Evolutionary conservation across 208 protist genomes (phyloP).

Genomic region (Wallacemonas sp.): DNA sequence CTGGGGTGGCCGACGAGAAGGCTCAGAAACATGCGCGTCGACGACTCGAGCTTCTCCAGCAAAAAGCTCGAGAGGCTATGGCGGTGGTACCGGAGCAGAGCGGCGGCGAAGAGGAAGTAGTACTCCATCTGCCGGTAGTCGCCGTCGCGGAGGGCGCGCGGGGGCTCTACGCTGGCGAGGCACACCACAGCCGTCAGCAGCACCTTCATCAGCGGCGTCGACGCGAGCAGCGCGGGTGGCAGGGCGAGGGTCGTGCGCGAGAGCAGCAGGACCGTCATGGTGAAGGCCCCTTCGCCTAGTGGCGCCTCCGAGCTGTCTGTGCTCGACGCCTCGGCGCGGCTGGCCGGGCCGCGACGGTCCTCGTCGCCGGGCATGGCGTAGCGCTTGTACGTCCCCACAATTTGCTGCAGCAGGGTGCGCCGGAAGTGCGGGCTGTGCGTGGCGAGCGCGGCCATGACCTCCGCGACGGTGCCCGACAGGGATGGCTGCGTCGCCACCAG

Average conservation of each 20-base stretch:
- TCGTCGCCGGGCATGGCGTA: slow-evolving; percentile 2
- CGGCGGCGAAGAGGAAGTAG: slow-evolving; percentile 55
- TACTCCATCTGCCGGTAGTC: slow-evolving; percentile 58
- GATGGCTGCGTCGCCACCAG: slow-evolving; percentile 38
- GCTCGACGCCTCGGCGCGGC: not conserved
- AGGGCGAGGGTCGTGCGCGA: slow-evolving; percentile 1
- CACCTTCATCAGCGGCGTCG: slow-evolving; percentile 24
- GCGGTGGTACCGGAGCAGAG: slow-evolving; percentile 52
- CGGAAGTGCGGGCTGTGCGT: slow-evolving; percentile 19
- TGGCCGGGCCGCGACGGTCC: too few relatives aligned
- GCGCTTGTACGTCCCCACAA: slow-evolving; percentile 15
- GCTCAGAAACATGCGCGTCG: slow-evolving; percentile 37
- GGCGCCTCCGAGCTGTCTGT: not conserved
- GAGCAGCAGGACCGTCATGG: slow-evolving; percentile 11
- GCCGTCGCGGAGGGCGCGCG: slow-evolving; percentile 27
- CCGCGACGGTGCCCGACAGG: slow-evolving; percentile 26
- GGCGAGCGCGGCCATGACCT: slow-evolving; percentile 36
- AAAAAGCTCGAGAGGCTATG: slow-evolving; percentile 37
- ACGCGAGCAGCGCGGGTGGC: slow-evolving; percentile 5
- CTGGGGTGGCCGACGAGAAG: slow-evolving; percentile 52
- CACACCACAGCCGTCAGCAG: slow-evolving; percentile 25
- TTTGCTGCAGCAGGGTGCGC: slow-evolving; percentile 9
- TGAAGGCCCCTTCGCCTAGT: slow-evolving; percentile 5
- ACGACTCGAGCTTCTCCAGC: slow-evolving; percentile 31
- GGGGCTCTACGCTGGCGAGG: slow-evolving; percentile 27